Base-by-base conservation (phyloP, 768 basidiomycete genomes). In the Nevesoporus exiguus region DNA sequence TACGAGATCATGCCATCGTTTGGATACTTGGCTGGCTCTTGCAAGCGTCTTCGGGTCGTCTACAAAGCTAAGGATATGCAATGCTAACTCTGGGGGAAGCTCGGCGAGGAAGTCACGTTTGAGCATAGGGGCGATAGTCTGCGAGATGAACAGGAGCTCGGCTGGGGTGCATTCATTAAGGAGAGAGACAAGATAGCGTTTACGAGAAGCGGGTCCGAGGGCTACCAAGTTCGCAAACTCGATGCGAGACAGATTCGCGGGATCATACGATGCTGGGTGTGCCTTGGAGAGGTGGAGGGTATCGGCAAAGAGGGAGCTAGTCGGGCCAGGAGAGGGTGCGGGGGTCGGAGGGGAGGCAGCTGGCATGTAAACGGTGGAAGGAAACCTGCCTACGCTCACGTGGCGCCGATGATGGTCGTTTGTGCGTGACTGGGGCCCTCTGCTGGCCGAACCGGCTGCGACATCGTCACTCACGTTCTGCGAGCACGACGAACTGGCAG, bases 1-100 rank as follows among this genome's bases (percentile, higher is more conserved):
- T 7, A 86, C 76, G 7, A 97, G 77, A 15, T 67, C 71, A 14
- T 77, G 71, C 95, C 95, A 98, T 46, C 77, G 76, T 49, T 75
- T 74, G 60, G 85, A 87, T 27, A 95, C 94, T 31, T 80, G 77
- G 37, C 80, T 75, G 0, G 87, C 87, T 11, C 90, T 75, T 0
- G 83, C 76, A 10, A 97, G 82, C 0, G 87, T 85, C 40, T 73
- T 73, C 0, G 89, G 85, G 42, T 92, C 86, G 52, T 92, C 83
- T 40, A 96, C 76, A 67, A 85, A 94, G 52, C 77, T 70, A 33
- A 97, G 76, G 50, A 94, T 80, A 61, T 92, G 81, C 21, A 93
- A 68, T 0, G 83, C 80, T 14, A 97, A 74, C 70, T 97, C 93
- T 15, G 78, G 70, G 5, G 85, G 85, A 17, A 86, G 70, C 36